Evolutionary conservation across 495 filamentous ascomycete genomes (phyloP).

Genomic region (Penicillium fimorum): DNA sequence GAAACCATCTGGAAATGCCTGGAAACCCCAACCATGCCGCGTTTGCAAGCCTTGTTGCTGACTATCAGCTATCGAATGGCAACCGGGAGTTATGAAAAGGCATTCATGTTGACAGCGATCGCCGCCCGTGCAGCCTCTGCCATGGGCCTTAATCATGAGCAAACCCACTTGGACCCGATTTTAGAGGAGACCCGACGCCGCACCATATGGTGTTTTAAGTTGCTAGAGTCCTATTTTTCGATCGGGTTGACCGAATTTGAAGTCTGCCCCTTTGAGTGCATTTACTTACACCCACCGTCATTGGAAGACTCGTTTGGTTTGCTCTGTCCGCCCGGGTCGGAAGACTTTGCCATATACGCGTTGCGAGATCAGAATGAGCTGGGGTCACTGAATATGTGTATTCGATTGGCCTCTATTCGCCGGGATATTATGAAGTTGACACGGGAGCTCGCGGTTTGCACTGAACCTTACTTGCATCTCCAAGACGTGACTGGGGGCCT

Average conservation of each 20-base stretch:
- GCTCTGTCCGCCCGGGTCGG: not conserved
- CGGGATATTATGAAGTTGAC: conserved; percentile 21
- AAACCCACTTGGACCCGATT: conserved; percentile 17
- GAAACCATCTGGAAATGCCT: conserved; percentile 13
- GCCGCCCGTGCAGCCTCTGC: conserved; percentile 18
- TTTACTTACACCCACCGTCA: conserved; percentile 21
- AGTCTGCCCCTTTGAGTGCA: conserved; percentile 16
- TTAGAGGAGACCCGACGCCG: conserved; percentile 24
- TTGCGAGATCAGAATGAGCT: not conserved
- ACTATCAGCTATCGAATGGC: conserved; percentile 20
- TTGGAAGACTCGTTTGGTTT: conserved; percentile 14
- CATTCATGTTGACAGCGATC: conserved; percentile 22
- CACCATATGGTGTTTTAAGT: conserved; percentile 21
- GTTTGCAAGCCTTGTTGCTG: conserved; percentile 18
- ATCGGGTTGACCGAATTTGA: conserved; percentile 24
- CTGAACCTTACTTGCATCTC: conserved; percentile 14
- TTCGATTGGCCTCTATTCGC: conserved; percentile 16
- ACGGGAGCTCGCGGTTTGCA: conserved; percentile 15
- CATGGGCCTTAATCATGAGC: conserved; percentile 21
- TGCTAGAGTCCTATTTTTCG: conserved; percentile 18
- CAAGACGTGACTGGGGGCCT: not conserved
- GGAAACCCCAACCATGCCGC: conserved; percentile 13
- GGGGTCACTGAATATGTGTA: conserved; percentile 8
- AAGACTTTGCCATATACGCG: not conserved
- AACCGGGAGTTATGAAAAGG: conserved; percentile 11